Percentiles rank a stretch among this genome's conserved stretches.
Evolutionary conservation across 352 stramenopile genomes (phyloP).

Genomic region (Phytopythium sindhum): DNA sequence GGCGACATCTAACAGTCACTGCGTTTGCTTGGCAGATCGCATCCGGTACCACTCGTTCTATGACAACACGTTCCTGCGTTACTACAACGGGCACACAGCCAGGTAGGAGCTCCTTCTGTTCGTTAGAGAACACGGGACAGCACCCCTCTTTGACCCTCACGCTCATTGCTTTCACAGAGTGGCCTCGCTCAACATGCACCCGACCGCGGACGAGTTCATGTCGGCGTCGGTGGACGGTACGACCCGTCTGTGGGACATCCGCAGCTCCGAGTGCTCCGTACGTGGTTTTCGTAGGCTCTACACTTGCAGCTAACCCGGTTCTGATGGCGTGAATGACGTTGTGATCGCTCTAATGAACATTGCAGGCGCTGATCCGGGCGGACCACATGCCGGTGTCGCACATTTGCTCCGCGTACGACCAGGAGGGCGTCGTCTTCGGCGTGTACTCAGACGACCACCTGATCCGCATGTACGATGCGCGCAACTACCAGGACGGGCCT

Average conservation of each 20-base stretch:
- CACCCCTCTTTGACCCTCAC: background rate
- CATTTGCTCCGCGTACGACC: slow-evolving; percentile 76
- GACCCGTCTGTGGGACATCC: slow-evolving; percentile 80
- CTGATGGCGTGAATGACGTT: background rate
- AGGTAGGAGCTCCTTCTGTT: slow-evolving; percentile 28
- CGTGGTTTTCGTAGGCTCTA: background rate
- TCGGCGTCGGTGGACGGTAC: slow-evolving; percentile 76
- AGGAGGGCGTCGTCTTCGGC: slow-evolving; percentile 81
- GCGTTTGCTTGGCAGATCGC: slow-evolving; percentile 37
- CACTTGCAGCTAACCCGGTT: background rate
- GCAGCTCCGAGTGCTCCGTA: slow-evolving; percentile 58
- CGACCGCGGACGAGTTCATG: slow-evolving; percentile 81
- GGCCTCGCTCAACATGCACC: slow-evolving; percentile 84
- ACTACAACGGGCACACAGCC: slow-evolving; percentile 76
- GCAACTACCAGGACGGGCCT: slow-evolving; percentile 83
- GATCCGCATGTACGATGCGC: slow-evolving; percentile 87
- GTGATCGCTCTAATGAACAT: background rate
- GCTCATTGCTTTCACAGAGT: slow-evolving; percentile 23
- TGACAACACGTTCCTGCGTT: slow-evolving; percentile 89
- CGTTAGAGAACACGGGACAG: background rate
- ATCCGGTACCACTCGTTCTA: slow-evolving; percentile 88
- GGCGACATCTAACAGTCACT: no score
- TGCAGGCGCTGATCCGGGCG: slow-evolving; percentile 56
- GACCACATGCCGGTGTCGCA: slow-evolving; percentile 61
- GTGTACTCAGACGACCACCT: slow-evolving; percentile 85